A percentile compares a stretch with the other conserved stretches of the same genome.
Conservation (phyloP, 2,329 filamentous ascomycete genomes). For the Calonectria ilicicola region DNA sequence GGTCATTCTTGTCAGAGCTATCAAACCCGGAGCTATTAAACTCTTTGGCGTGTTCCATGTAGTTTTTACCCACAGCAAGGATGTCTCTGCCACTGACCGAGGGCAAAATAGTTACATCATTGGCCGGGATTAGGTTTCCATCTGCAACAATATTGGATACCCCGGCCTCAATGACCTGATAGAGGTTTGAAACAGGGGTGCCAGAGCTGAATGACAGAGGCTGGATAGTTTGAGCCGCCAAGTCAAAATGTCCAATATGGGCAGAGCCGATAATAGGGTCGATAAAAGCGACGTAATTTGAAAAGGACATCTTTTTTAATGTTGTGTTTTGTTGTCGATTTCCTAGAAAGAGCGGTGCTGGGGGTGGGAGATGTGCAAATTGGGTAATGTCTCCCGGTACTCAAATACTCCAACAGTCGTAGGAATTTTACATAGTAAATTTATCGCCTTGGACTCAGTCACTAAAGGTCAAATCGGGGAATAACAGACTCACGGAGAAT, state of each 20-base stretch:
- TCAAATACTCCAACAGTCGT: neutral
- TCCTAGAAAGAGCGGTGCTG: neutral
- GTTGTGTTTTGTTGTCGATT: neutral
- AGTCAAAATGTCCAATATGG: slow-evolving; percentile 24
- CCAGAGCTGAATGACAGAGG: slow-evolving; percentile 60
- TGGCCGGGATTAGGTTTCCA: slow-evolving; percentile 33
- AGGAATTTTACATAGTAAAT: neutral
- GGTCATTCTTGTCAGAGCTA: slow-evolving; percentile 63
- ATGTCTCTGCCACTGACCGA: slow-evolving; percentile 62
- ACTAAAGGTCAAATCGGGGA: neutral
- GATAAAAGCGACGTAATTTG: slow-evolving; percentile 17
- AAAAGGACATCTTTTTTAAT: neutral
- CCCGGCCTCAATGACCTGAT: slow-evolving; percentile 64
- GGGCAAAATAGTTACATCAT: slow-evolving; percentile 56
- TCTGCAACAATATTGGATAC: slow-evolving; percentile 50
- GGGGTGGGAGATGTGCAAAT: neutral
- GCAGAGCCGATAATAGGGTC: slow-evolving; percentile 7
- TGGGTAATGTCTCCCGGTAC: neutral
- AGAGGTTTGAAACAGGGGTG: slow-evolving; percentile 57
- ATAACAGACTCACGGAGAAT: neutral
- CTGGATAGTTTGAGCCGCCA: slow-evolving; percentile 41
- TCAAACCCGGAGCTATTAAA: slow-evolving; percentile 67
- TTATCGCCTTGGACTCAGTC: neutral
- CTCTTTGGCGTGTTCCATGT: slow-evolving; percentile 67
- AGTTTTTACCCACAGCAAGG: slow-evolving; percentile 68